These are phyloP conservation scores for Heterobasidion occidentale DNA, from an alignment of 1,284 basidiomycete species.

Conservation along the genomic window DNA sequence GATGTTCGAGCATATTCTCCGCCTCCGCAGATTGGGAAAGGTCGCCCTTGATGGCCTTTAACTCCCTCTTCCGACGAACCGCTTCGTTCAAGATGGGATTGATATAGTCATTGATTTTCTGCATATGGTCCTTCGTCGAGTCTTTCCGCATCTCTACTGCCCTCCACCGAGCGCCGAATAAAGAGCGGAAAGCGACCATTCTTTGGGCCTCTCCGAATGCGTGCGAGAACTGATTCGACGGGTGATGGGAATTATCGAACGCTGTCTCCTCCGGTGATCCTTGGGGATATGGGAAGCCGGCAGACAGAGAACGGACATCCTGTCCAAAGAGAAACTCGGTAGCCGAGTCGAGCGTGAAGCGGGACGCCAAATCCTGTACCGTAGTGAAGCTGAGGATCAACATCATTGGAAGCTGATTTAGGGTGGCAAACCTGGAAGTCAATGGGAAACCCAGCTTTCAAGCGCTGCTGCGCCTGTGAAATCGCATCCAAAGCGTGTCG, in stretches of 20 bases:
- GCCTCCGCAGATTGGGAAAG: slow-evolving; percentile 4
- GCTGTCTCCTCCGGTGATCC: not conserved
- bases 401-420: not conserved
- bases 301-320: not conserved
- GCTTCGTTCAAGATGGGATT: slow-evolving; percentile 10
- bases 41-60: slow-evolving; percentile 14
- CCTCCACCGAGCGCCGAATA: slow-evolving; percentile 5
- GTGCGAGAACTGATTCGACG: slow-evolving; percentile 6
- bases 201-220: slow-evolving; percentile 8
- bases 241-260: not conserved
- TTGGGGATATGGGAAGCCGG: not conserved
- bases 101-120: slow-evolving; percentile 6
- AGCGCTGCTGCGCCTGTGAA: slow-evolving; percentile 28
- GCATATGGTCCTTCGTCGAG: slow-evolving; percentile 3
- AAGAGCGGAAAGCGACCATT: not conserved
- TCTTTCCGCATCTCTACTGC: slow-evolving; percentile 2
- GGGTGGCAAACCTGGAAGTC: slow-evolving; percentile 37
- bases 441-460: slow-evolving; percentile 33
- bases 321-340: not conserved
- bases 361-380: slow-evolving; percentile 10
- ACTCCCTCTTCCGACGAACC: slow-evolving; percentile 1
- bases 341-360: not conserved
- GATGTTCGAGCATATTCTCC: slow-evolving; percentile 30
- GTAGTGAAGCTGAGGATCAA: slow-evolving; percentile 24
- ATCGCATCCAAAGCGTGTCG: slow-evolving; percentile 35